Percentiles rank a stretch among this genome's conserved stretches.
phyloP scores from a whole-genome alignment of 2,329 filamentous ascomycete genomes.

The Coniochaeta prunicola region DNA sequence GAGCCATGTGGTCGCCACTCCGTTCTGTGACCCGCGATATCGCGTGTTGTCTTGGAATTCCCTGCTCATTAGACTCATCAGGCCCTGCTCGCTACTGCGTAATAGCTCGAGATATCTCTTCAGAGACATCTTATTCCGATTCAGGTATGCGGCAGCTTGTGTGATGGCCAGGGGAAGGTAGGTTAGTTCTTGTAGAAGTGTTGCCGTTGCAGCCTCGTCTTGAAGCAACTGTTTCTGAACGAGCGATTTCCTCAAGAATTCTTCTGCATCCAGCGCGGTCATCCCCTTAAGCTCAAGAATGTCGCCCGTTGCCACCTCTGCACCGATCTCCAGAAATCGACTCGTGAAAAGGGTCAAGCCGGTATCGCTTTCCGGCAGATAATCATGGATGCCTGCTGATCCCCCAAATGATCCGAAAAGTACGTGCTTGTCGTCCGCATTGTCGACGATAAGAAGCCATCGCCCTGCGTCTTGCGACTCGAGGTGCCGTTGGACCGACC shows the following conservation, averaged over 20 bases:
- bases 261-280: constrained; percentile 16
- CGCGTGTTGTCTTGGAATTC: constrained; percentile 24
- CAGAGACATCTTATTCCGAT: constrained; percentile 16
- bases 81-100: constrained; percentile 19
- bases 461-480: no score
- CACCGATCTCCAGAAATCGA: no score
- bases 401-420: no score
- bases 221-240: constrained; percentile 11
- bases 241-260: constrained; percentile 18
- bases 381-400: no score
- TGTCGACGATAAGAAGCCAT: no score
- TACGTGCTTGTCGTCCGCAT: no score
- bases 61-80: constrained; percentile 21
- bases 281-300: constrained; percentile 23
- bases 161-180: constrained; percentile 32
- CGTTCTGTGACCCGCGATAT: constrained; percentile 22
- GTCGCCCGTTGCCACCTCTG: constrained; percentile 15
- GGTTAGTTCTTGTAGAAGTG: constrained; percentile 23
- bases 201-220: constrained; percentile 2
- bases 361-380: no score
- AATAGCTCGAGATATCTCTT: constrained; percentile 25
- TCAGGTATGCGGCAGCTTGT: constrained; percentile 33
- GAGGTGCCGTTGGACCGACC: no score
- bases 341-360: no score
- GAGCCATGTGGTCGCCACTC: constrained; percentile 30